Conservation (phyloP, 1,139 yeast species). For the Magnusiomyces tetraspermus region DNA sequence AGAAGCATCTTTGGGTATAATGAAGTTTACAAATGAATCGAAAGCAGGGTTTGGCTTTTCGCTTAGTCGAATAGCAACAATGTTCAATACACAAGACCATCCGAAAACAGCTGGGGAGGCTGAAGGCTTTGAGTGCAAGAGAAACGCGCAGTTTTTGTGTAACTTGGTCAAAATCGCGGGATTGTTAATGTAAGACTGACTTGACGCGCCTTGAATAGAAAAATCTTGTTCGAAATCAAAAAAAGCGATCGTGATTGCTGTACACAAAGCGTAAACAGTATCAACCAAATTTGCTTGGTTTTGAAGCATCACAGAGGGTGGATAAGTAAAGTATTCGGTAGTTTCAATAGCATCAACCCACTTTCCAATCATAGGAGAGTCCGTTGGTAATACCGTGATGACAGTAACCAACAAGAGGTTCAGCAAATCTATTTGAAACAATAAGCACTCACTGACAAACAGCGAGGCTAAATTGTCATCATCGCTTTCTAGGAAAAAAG, state of each 20-base stretch:
- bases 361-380: conserved; percentile 28
- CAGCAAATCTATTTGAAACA: conserved; percentile 20
- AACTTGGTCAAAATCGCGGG: conserved; percentile 37
- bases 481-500: conserved; percentile 14
- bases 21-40: conserved; percentile 22
- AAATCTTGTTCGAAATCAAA: conserved; percentile 30
- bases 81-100: conserved; percentile 61
- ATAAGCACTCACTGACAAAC: conserved; percentile 15
- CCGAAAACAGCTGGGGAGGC: conserved; percentile 51
- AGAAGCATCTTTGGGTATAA: conserved; percentile 8
- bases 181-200: conserved; percentile 39
- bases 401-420: conserved; percentile 25
- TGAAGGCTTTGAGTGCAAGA: conserved; percentile 25
- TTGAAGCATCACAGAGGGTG: conserved; percentile 20
- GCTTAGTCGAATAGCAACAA: conserved; percentile 43
- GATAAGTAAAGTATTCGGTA: conserved; percentile 36
- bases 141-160: conserved; percentile 31
- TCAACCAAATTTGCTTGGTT: conserved; percentile 7
- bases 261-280: conserved; percentile 18
- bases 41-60: conserved; percentile 30
- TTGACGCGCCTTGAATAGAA: conserved; percentile 16
- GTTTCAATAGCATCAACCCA: conserved; percentile 53
- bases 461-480: conserved; percentile 11
- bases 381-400: conserved; percentile 25
- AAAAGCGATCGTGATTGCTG: conserved; percentile 26